These are phyloP conservation scores for Rhododendron simsii DNA, from an alignment of 148 eudicot species.

Conservation along the genomic window DNA sequence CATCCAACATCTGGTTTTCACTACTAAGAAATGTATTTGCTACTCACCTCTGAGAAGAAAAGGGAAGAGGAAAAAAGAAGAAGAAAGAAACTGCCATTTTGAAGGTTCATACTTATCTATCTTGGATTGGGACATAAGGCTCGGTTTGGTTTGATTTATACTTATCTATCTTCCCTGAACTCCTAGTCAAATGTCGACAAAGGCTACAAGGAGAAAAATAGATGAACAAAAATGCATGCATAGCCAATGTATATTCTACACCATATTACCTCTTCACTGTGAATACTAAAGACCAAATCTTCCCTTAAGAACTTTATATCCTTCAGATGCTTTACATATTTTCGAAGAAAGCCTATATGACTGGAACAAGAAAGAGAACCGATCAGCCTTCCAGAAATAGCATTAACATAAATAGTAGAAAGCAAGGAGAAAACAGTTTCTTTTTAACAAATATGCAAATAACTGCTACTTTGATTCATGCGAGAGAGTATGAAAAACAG, in stretches of 20 bases:
- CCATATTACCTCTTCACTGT: conserved; percentile 76
- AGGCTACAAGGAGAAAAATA: not conserved
- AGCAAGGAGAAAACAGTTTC: not conserved
- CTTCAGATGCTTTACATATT: conserved; percentile 73
- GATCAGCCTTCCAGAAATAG: conserved; percentile 5
- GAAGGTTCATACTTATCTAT: not conserved
- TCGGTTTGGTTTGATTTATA: not conserved
- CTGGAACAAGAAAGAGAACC: conserved; percentile 35
- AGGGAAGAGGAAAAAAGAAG: not conserved
- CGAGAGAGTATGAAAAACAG: not conserved
- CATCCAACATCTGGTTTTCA: not conserved
- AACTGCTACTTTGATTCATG: not conserved
- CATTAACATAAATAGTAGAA: not conserved
- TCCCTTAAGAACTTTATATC: conserved; percentile 78
- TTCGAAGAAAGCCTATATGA: conserved; percentile 78
- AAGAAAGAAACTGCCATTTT: not conserved
- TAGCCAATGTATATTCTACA: not conserved
- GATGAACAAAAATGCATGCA: not conserved
- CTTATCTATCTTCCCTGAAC: not conserved
- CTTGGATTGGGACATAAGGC: too few species aligned
- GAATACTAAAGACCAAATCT: conserved; percentile 77
- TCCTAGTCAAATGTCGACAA: not conserved
- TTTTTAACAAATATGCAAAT: not conserved
- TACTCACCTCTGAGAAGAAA: not conserved
- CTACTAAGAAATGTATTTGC: not conserved